Conservation (phyloP, 176 grass and related monocot species). For the Oryza punctata region DNA sequence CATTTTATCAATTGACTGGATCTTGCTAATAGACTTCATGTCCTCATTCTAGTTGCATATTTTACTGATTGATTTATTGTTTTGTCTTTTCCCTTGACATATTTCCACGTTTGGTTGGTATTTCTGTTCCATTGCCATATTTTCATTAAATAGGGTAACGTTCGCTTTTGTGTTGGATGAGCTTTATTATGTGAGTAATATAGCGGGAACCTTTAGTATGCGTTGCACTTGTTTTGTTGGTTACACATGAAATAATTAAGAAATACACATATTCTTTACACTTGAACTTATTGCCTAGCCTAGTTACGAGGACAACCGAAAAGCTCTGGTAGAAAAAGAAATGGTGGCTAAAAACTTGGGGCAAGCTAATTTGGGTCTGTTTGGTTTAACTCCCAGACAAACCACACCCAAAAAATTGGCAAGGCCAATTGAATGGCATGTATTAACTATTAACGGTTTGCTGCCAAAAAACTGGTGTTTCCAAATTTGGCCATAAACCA, state of each 20-base stretch:
- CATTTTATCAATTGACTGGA: background rate
- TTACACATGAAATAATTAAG: background rate
- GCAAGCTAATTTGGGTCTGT: background rate
- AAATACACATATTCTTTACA: background rate
- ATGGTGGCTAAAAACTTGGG: background rate
- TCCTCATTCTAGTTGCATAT: background rate
- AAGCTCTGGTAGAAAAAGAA: background rate
- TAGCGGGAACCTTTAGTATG: background rate
- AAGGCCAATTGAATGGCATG: too few relatives aligned
- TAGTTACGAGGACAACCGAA: background rate
- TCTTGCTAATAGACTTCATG: constrained; percentile 7
- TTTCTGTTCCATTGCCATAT: background rate
- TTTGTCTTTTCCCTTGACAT: background rate
- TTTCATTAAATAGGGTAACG: background rate
- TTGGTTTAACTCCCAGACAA: too few relatives aligned
- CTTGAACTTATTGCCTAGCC: background rate
- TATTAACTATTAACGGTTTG: too few relatives aligned
- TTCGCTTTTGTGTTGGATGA: background rate
- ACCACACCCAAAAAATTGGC: too few relatives aligned
- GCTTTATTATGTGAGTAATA: background rate
- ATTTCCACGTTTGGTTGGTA: background rate
- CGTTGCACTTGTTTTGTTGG: background rate
- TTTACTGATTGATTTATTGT: background rate
- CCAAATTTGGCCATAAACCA: too few relatives aligned
- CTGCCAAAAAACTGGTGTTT: too few relatives aligned